Conservation (phyloP, 805 yeast species). For the Metschnikowia continentalis region DNA sequence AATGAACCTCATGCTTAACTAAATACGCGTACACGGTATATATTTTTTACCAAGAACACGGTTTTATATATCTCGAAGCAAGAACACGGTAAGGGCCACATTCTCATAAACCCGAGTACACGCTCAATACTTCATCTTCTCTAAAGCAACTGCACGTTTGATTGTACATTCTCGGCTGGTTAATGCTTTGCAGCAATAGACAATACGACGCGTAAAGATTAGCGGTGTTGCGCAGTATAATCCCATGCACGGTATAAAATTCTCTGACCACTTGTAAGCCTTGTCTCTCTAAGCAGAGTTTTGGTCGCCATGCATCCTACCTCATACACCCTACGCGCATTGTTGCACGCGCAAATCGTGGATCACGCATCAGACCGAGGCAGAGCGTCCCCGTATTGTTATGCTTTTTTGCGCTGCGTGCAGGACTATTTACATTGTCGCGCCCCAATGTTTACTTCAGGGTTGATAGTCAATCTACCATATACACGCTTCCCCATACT, state of each 20-base stretch:
- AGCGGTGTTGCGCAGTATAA: neutral
- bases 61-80: too few species aligned
- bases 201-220: neutral
- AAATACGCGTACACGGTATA: neutral
- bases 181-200: neutral
- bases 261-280: neutral
- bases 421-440: constrained; percentile 1
- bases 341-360: neutral
- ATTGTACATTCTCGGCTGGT: too few species aligned
- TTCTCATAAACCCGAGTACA: too few species aligned
- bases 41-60: too few species aligned
- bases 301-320: neutral
- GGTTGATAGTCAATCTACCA: neutral
- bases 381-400: neutral
- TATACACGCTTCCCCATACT: constrained; percentile 4
- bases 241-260: neutral
- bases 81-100: too few species aligned
- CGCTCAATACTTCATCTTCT: too few species aligned
- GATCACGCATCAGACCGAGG: neutral
- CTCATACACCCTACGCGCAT: neutral
- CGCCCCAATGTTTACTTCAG: neutral
- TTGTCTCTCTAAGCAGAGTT: neutral
- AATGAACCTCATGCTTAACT: constrained; percentile 72
- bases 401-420: neutral
- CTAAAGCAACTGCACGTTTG: too few species aligned